Percentiles rank a stretch among this genome's conserved stretches.
phyloP scores from a whole-genome alignment of 768 basidiomycete genomes.

The Agaricus sinodeliciosus region DNA sequence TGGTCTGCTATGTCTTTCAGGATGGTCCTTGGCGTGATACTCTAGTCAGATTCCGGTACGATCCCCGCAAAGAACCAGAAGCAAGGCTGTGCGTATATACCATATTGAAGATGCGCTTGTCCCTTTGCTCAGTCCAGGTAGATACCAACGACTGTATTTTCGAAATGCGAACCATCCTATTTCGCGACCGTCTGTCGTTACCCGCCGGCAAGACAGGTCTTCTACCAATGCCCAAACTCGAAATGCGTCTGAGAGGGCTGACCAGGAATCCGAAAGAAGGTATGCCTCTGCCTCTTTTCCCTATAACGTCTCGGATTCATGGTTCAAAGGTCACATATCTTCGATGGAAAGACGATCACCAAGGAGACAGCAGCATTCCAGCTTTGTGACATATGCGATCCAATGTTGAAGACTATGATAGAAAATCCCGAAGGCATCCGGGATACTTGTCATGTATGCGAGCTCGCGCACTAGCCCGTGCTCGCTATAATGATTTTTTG shows the following conservation, averaged over 20 bases:
- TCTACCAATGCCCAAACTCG: constrained; percentile 33
- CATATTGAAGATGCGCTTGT: not conserved
- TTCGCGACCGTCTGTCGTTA: constrained; percentile 67
- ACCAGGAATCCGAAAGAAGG: constrained; percentile 33
- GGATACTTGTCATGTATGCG: constrained; percentile 68
- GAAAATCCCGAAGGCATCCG: constrained; percentile 62
- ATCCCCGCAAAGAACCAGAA: constrained; percentile 69
- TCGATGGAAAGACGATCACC: constrained; percentile 76
- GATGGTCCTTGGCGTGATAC: constrained; percentile 96
- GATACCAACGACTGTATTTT: constrained; percentile 91
- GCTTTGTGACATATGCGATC: constrained; percentile 86
- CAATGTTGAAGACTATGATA: constrained; percentile 78
- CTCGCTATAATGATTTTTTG: not conserved
- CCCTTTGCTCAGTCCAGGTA: constrained; percentile 22
- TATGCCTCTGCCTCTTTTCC: constrained; percentile 16
- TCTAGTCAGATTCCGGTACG: constrained; percentile 80
- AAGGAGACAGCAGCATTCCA: constrained; percentile 92
- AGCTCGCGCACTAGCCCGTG: not conserved
- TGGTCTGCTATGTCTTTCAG: constrained; percentile 82
- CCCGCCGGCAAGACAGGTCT: constrained; percentile 55
- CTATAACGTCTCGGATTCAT: not conserved
- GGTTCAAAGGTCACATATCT: constrained; percentile 68
- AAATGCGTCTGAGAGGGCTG: constrained; percentile 29
- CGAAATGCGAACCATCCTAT: constrained; percentile 82
- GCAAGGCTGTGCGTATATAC: constrained; percentile 64